Evolutionary conservation across 2,329 filamentous ascomycete genomes (phyloP), one percentile per base, ranked within the genome.

Genomic region (Botrytis aclada): DNA sequence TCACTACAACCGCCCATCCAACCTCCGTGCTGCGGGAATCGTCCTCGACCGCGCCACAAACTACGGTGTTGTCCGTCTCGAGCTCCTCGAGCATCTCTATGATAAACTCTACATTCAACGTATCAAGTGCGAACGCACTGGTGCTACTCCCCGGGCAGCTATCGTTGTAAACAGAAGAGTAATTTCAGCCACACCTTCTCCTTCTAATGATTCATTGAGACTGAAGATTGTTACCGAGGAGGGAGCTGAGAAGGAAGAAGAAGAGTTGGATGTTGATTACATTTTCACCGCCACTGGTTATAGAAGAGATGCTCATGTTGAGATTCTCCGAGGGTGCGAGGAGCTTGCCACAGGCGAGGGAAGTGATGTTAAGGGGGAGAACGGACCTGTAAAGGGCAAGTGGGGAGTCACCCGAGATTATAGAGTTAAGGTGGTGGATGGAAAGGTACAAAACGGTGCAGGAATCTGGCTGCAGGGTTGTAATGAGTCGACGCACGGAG

Each of bases 381-480:
- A 88, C 74, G 47, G 58, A 4, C 39, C 47, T 12, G 77, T 79
- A 58, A 71, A 73, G 25, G 78, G 79, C n/a, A 85, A 88, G 74
- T 91, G 93, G 83, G 85, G 86, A 25, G 92, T 97, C 1, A 86
- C 86, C 45, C 88, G 95, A 70, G 89, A 98, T 81, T 98, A 98
- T 82, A 87, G 87, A 69, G 88, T 98, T 66, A 84, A 90, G 73
- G 94, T 97, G 80, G 86, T 88, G 66, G 84, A 88, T 1, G 90
- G 88, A 43, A 86, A 88, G 65, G 91, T 98, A 47, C 87, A 89
- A n/a, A 89, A 90, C 32, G 12, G 60, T 62, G 92, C 93, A 22
- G 95, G 95, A 5, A 86, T 98, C 73, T 98, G 93, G 92, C 85
- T 98, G 78, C 96, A 98, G 82, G 95, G 95, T 45, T 98, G 95